Base-by-base conservation (phyloP, 228 moss, liverwort and hornwort species). In the Sphagnum fallax region DNA sequence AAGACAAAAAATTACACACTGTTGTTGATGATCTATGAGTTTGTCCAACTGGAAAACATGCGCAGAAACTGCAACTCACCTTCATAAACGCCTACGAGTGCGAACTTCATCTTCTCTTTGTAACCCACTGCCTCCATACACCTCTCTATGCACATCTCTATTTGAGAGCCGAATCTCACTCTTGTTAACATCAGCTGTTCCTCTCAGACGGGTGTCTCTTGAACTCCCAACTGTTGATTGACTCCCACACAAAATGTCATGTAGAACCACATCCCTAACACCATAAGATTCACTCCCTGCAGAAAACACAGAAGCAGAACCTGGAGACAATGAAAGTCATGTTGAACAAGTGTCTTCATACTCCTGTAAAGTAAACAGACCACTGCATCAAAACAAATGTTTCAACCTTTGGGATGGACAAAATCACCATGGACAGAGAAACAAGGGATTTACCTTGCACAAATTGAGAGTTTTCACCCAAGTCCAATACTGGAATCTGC, bases 51-150 rank as follows among this genome's bases (percentile, higher is more conserved):
- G 32, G 2, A 32, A 32, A 32, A 32, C 32, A 32, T 32, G 32
- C 32, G 2, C 32, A 32, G 32, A 32, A 32, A 32, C 32, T 32
- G 32, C 32, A 32, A 32, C 50, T 60, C 61, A 73, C 60, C 65
- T 68, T 85, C 75, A 85, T 32, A 68, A 75, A 69, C 85, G 75
- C 67, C 79, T 77, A 52, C 85, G 74, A 51, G 75, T 85, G 47
- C 79, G 72, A 12, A 79, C 85, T 77, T 86, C 85, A 52, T 77
- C 77, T 51, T 60, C 75, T 69, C 82, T 77, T 10, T 48, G 32
- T 32, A 32, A 10, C 0, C 71, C 79, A 73, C 63, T 73, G 70
- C 73, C 73, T 75, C 77, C 60, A 47, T 55, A 73, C 1, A 63
- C 48, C 68, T 66, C 76, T 73, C 70, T 75, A 52, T 52, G 63